Base-by-base conservation (phyloP, 1,284 basidiomycete genomes). In the Ganoderma lucidum region DNA sequence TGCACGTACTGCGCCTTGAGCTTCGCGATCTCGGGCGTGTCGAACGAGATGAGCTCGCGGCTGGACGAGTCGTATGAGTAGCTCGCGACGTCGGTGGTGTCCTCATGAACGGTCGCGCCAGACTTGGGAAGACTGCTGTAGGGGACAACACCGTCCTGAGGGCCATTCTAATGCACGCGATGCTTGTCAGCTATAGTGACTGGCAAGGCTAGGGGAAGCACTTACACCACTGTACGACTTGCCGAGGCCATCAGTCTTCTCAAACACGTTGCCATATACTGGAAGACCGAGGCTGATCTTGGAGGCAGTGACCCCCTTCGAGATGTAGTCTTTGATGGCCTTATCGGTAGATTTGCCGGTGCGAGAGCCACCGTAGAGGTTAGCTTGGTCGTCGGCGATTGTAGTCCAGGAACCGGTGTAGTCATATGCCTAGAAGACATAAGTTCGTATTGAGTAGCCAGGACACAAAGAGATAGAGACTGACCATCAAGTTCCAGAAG, bases 401-500 rank as follows among this genome's bases (percentile, higher is more conserved):
- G 85, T 39, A 89, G 75, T 42, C 91, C 92, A 93, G 6, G 90
- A 88, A 2, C 92, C 92, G 63, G 91, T 85, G 75, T 92, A 93
- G 75, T 95, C 93, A 73, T 95, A 95, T 9, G 91, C 90, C 91
- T 93, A 64, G 30, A 30, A 32, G 17, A 55, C 35, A 5, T 35
- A 5, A 1, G 35, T 35, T 64, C 35, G 61, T 70, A 70, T 15
- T 12, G 66, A 19, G 41, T 42, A 15, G 4, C 67, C 8, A 39
- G 17, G 15, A 15, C 51, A 3, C 65, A 37, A 28, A 32, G 48
- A 42, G 41, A 10, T 42, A 32, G 44, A 64, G 10, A 73, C 76
- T 35, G 37, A 92, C 93, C 96, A 98, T 98, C 66, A 98, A 80
- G 79, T 97, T 97, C 95, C 95, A 97, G 81, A 93, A 95, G 53